Percentiles rank a stretch among this genome's conserved stretches.
Evolutionary conservation across 2,329 filamentous ascomycete species (phyloP).

Genomic region (Sarocladium kiliense): DNA sequence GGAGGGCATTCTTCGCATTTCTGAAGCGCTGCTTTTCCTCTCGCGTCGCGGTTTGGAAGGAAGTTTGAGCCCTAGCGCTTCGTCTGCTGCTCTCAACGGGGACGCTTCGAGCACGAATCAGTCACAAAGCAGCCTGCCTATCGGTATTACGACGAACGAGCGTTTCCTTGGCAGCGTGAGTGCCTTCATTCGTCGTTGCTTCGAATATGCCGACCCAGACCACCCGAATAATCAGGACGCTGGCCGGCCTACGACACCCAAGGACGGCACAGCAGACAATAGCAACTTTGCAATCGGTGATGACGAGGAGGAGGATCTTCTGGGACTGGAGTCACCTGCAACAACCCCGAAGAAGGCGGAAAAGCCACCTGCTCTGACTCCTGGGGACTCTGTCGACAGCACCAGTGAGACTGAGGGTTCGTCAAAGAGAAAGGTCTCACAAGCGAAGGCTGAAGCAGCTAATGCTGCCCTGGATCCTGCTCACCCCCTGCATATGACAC

Average conservation of each 20-base stretch:
- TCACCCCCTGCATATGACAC: slow-evolving; percentile 89
- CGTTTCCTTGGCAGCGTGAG: slow-evolving; percentile 89
- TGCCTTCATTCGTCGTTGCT: slow-evolving; percentile 92
- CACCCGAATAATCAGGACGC: slow-evolving; percentile 56
- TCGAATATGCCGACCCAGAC: slow-evolving; percentile 96
- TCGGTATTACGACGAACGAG: slow-evolving; percentile 68
- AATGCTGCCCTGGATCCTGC: slow-evolving; percentile 90
- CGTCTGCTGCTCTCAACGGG: slow-evolving; percentile 47
- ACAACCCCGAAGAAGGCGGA: slow-evolving; percentile 36
- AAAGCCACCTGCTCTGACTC: slow-evolving; percentile 37
- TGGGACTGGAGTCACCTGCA: slow-evolving; percentile 50
- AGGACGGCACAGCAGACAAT: slow-evolving; percentile 23
- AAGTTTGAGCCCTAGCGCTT: slow-evolving; percentile 59
- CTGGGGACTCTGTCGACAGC: slow-evolving; percentile 21
- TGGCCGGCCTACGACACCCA: slow-evolving; percentile 16
- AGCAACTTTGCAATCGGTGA: slow-evolving; percentile 68
- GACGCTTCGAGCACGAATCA: slow-evolving; percentile 24
- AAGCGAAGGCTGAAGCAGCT: slow-evolving; percentile 67
- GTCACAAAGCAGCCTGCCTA: slow-evolving; percentile 32
- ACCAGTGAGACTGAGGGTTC: slow-evolving; percentile 13
- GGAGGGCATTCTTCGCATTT: slow-evolving; percentile 91
- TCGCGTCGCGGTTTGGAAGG: slow-evolving; percentile 83
- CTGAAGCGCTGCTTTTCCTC: slow-evolving; percentile 87
- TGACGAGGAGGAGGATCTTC: slow-evolving; percentile 58
- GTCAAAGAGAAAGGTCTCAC: slow-evolving; percentile 42